These are phyloP conservation scores for Akanthomyces dipterigenus DNA, from an alignment of 2,329 filamentous ascomycete genomes.

Conservation along the genomic window DNA sequence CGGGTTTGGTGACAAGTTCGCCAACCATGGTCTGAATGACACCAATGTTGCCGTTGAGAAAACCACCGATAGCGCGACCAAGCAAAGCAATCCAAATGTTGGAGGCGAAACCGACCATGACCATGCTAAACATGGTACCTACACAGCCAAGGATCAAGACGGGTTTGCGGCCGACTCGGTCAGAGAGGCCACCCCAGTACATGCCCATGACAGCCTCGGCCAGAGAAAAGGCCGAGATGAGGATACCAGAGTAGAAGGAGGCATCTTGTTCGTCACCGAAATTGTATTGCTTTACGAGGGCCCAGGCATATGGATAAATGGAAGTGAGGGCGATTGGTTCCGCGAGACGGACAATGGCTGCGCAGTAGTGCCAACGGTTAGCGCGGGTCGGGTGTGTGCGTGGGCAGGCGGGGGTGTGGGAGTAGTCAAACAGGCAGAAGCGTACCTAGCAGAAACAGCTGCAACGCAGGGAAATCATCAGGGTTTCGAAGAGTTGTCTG, in stretches of 20 bases:
- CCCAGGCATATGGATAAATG: slow-evolving; percentile 89
- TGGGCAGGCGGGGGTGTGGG: not conserved
- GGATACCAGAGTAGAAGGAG: slow-evolving; percentile 79
- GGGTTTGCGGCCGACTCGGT: slow-evolving; percentile 77
- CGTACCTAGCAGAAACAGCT: slow-evolving; percentile 80
- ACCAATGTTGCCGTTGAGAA: slow-evolving; percentile 86
- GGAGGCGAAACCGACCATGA: slow-evolving; percentile 74
- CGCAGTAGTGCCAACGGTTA: slow-evolving; percentile 16
- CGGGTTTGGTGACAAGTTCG: slow-evolving; percentile 74
- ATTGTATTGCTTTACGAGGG: slow-evolving; percentile 69
- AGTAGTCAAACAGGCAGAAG: not conserved
- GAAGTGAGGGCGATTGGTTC: slow-evolving; percentile 90
- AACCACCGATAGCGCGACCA: slow-evolving; percentile 69
- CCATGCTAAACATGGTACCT: slow-evolving; percentile 75
- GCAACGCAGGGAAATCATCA: slow-evolving; percentile 71
- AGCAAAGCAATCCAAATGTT: slow-evolving; percentile 79
- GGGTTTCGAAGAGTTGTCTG: slow-evolving; percentile 50
- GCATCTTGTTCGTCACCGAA: slow-evolving; percentile 68
- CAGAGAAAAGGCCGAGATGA: slow-evolving; percentile 80
- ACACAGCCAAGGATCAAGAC: slow-evolving; percentile 74
- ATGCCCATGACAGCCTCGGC: slow-evolving; percentile 79
- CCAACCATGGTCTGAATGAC: slow-evolving; percentile 91
- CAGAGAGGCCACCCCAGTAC: slow-evolving; percentile 80
- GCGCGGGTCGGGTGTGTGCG: not conserved
- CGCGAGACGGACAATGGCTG: slow-evolving; percentile 88